Conservation (phyloP, 2,329 filamentous ascomycete genomes). For the Scedosporium minutisporum region DNA sequence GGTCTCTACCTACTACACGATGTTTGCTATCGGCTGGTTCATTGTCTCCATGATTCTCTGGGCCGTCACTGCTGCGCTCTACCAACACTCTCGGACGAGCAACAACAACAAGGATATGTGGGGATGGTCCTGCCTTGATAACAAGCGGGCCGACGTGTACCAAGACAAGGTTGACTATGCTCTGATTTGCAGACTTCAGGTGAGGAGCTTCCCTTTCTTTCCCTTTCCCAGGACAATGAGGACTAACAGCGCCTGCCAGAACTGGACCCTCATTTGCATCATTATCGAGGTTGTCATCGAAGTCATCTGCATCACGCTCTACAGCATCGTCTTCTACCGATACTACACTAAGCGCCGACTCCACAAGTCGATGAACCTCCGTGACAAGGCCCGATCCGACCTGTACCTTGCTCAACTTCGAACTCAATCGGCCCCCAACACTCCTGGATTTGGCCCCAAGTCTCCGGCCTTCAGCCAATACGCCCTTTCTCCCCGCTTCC, state of each 20-base stretch:
- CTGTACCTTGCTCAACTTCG: slow-evolving; percentile 84
- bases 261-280: slow-evolving; percentile 93
- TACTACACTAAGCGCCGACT: slow-evolving; percentile 95
- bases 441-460: slow-evolving; percentile 64
- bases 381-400: slow-evolving; percentile 88
- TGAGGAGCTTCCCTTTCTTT: not conserved
- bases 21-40: slow-evolving; percentile 90
- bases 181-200: slow-evolving; percentile 77
- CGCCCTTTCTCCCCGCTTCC: slow-evolving; percentile 52
- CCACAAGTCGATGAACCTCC: slow-evolving; percentile 90
- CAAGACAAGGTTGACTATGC: slow-evolving; percentile 74
- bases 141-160: slow-evolving; percentile 70
- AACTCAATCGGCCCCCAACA: slow-evolving; percentile 86
- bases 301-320: slow-evolving; percentile 81
- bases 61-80: slow-evolving; percentile 73
- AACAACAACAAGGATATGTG: slow-evolving; percentile 77
- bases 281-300: slow-evolving; percentile 95
- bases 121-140: slow-evolving; percentile 96
- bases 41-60: slow-evolving; percentile 88
- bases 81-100: slow-evolving; percentile 68
- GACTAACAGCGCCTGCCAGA: slow-evolving; percentile 27
- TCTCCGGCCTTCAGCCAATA: slow-evolving; percentile 35
- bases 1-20: slow-evolving; percentile 87
- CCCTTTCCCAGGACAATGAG: not conserved
- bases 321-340: slow-evolving; percentile 91